Base-by-base conservation (phyloP, 495 filamentous ascomycete species). In the Aspergillus ostianus region DNA sequence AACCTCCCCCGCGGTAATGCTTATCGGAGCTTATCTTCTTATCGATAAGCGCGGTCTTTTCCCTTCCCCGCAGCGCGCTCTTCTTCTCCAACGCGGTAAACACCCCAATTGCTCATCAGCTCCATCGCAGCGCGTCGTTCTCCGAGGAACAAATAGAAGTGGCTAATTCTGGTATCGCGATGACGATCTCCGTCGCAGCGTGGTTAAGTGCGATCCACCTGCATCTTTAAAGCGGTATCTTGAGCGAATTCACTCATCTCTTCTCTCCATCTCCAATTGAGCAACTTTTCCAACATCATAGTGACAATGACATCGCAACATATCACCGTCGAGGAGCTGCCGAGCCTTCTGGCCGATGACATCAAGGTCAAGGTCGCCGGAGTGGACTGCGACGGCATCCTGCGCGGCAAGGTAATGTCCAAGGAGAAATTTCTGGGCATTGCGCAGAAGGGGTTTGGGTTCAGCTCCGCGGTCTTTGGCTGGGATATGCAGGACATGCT, bases 401-500 rank as follows among this genome's bases (percentile, higher is more conserved):
- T 95, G 6, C 89, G 92, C 6, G 92, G 92, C 49, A 97, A 97
- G 74, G 82, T 97, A 44, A 88, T 97, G 69, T 90, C 91, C 62
- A 96, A 94, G 78, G 90, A 90, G 70, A 97, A 97, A 77, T 97
- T 97, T 74, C 75, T 96, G 12, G 90, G 87, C 8, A 84, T 96
- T 57, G 88, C 85, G 26, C 72, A 85, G 57, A 80, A 84, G 48
- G 92, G 92, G 53, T 96, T 97, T 62, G 92, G 92, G 46, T 96
- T 96, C 77, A 96, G 92, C 75, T 91, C 88, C n/a, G 90, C 95
- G 54, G 83, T 97, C 47, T 96, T 95, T 65, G 92, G 92, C 60
- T 96, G 92, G 92, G 92, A 97, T 64, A 95, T 96, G 92, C 92
- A 96, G 73, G 92, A 97, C 66, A 80, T 84, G 73, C 91, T 90